Base-by-base conservation (phyloP, 2,329 filamentous ascomycete genomes). In the Phaeosphaeriaceae sp. region DNA sequence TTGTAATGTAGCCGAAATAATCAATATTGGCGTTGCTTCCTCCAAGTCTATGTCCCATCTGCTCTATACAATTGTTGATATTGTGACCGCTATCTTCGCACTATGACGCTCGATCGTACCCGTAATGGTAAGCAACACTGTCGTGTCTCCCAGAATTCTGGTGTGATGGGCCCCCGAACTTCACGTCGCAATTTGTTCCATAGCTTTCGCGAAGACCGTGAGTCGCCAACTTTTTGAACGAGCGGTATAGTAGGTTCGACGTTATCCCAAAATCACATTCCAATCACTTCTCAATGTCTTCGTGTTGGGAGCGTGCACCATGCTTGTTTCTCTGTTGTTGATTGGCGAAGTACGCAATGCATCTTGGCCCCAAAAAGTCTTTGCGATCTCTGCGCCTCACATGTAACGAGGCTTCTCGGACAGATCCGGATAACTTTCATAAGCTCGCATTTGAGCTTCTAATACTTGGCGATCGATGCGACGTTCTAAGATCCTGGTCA, bases 381-480 rank as follows among this genome's bases (percentile, higher is more conserved):
- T 22, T 21, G 17, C 4, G 9, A 9, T 20, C 21, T 50, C 17
- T 46, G 21, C 33, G 51, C 19, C 47, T 54, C 48, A 56, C 22
- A 17, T 31, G 20, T 53, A 52, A 45, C 49, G n/a, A 55, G 52
- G 24, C 46, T 55, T 54, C 51, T 42, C 48, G 10, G 27, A 13
- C 4, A 24, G 9, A 1, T 24, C 45, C 0, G 48, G 50, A 17
- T 54, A 48, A 22, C 44, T 42, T 21, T 56, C 61, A 44, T 57
- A 58, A 15, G 58, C 53, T 40, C 56, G 57, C 19, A 58, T 51
- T 46, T 66, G 61, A n/a, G 58, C 61, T 41, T 22, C 45, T 9
- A 64, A 21, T n/a, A 66, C 54, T 20, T 66, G 61, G 46, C 50
- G 48, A 48, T 66, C 63, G 48, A 66, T 42, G 11, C 48, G 55